These are phyloP conservation scores for Mucor sp. DNA, from an alignment of 371 early-diverging fungal species.

Conservation along the genomic window DNA sequence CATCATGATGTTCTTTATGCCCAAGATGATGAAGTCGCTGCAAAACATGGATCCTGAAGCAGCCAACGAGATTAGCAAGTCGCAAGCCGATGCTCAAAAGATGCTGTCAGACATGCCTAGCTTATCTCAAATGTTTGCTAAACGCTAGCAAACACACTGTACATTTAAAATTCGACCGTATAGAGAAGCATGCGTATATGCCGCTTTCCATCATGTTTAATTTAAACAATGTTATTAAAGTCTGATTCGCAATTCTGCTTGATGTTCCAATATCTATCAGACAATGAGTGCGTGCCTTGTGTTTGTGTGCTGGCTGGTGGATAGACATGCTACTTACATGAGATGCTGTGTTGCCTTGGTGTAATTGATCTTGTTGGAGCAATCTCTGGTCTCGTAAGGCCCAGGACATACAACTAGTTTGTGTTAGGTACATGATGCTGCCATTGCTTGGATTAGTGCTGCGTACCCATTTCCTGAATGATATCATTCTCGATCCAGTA, in stretches of 20 bases:
- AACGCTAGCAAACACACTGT: constrained; percentile 6
- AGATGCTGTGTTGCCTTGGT: neutral
- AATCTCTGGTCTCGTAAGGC: constrained; percentile 20
- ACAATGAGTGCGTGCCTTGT: neutral
- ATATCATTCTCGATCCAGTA: constrained; percentile 11
- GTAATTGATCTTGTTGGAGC: constrained; percentile 6
- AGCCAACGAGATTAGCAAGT: constrained; percentile 37
- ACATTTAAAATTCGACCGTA: neutral
- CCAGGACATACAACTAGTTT: constrained; percentile 15
- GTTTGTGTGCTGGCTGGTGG: neutral
- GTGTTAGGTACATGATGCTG: too few species aligned
- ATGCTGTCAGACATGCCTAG: constrained; percentile 45
- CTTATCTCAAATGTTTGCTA: constrained; percentile 38
- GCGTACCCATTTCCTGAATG: neutral
- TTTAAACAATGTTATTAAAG: constrained; percentile 1
- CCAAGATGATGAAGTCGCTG: constrained; percentile 43
- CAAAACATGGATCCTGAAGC: constrained; percentile 45
- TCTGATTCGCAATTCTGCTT: neutral
- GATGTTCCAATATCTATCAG: constrained; percentile 6
- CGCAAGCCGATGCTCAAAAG: constrained; percentile 44
- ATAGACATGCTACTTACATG: neutral
- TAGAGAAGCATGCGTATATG: neutral
- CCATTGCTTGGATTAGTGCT: neutral
- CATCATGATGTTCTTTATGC: constrained; percentile 49
- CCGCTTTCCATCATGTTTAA: neutral